Percentiles rank a stretch among this genome's conserved stretches.
These are phyloP conservation scores for Pleurotus citrinopileatus DNA, from an alignment of 768 basidiomycete species.

Conservation along the genomic window DNA sequence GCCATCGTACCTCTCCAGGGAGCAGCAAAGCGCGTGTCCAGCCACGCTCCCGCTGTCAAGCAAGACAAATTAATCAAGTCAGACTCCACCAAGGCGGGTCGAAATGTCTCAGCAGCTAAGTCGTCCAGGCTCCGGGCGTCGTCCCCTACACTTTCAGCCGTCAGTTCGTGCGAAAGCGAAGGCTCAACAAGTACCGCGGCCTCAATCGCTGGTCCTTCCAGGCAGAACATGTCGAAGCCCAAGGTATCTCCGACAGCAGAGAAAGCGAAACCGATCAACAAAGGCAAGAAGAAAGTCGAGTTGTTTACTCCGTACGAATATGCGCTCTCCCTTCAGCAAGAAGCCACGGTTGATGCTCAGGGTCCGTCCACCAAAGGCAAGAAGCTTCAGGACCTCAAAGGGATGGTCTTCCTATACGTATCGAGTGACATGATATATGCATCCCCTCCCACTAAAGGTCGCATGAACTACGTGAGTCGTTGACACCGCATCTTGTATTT, in stretches of 20 bases:
- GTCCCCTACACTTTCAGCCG: conserved; percentile 19
- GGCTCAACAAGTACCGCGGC: not conserved
- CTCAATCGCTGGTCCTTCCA: conserved; percentile 2
- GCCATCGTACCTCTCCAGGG: not conserved
- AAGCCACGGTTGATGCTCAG: conserved; percentile 18
- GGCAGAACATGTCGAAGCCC: not conserved
- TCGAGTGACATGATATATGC: conserved; percentile 59
- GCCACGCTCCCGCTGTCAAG: conserved; percentile 1
- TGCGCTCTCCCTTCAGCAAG: conserved; percentile 43
- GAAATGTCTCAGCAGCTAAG: conserved; percentile 20
- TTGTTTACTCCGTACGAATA: conserved; percentile 54
- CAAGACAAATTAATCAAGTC: conserved; percentile 8
- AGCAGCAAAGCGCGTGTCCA: conserved; percentile 1
- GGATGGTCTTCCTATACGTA: conserved; percentile 55
- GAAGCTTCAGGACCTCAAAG: conserved; percentile 38
- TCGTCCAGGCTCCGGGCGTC: conserved; percentile 19
- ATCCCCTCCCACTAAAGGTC: conserved; percentile 44
- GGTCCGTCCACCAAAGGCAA: conserved; percentile 16
- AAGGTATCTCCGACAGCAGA: conserved; percentile 10
- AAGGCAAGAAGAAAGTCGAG: conserved; percentile 24
- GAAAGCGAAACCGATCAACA: conserved; percentile 18
- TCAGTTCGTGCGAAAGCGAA: conserved; percentile 9
- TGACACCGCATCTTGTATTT: conserved; percentile 2
- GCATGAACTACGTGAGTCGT: conserved; percentile 63
- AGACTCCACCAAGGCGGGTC: conserved; percentile 6